Evolutionary conservation across 495 filamentous ascomycete species (phyloP).

Genomic region (Tetracladium setigerum): DNA sequence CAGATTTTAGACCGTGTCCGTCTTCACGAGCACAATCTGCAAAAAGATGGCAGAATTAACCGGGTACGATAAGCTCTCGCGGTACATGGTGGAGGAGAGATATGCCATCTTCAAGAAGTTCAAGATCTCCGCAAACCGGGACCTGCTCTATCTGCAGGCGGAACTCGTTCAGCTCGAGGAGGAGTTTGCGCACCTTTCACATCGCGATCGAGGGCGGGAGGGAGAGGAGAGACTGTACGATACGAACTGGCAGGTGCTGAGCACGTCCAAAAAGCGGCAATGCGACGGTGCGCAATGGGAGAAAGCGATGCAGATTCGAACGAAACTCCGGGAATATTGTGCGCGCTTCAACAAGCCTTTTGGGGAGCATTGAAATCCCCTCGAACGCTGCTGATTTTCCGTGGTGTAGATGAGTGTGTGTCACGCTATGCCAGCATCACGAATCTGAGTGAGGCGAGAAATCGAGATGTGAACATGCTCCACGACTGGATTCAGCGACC

Average conservation of each 20-base stretch:
- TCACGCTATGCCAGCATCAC: not conserved
- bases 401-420: not conserved
- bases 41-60: too few relatives aligned
- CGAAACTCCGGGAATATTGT: conserved; percentile 9
- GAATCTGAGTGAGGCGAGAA: not conserved
- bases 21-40: too few relatives aligned
- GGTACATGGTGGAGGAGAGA: not conserved
- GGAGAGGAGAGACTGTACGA: conserved; percentile 2
- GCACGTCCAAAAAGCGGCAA: not conserved
- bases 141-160: conserved; percentile 6
- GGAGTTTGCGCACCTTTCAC: not conserved
- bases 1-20: too few relatives aligned
- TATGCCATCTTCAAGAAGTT: conserved; percentile 7
- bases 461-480: conserved; percentile 3
- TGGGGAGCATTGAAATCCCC: too few relatives aligned
- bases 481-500: not conserved
- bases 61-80: conserved; percentile 9
- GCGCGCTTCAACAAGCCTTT: too few relatives aligned
- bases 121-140: not conserved
- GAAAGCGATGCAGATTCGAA: not conserved
- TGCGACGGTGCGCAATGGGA: conserved; percentile 1
- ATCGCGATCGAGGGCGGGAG: not conserved
- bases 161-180: not conserved
- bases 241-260: not conserved
- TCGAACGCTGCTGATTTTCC: not conserved